Base-by-base conservation (phyloP, 2,329 filamentous ascomycete genomes). In the Byssoonygena ceratinophila region DNA sequence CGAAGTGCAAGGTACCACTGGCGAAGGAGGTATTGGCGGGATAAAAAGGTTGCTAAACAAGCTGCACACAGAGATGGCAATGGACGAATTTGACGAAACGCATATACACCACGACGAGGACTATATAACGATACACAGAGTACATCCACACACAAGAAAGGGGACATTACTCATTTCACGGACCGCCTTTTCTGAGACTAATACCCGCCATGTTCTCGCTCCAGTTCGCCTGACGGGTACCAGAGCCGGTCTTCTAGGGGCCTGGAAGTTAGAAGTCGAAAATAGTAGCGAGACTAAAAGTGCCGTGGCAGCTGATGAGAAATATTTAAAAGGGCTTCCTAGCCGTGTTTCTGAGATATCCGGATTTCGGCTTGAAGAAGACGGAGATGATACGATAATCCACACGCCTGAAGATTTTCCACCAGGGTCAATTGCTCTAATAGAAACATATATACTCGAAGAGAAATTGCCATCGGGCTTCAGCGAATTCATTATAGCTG, bases 51-150 rank as follows among this genome's bases (percentile, higher is more conserved):
- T 97, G 8, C 76, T 98, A 55, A 98, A 98, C 67, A 83, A 91
- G 63, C 91, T 98, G 46, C 94, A 98, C 67, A 89, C 84, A 6
- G 78, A 90, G 57, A 97, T 98, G 92, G 92, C 92, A 57, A 86
- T 89, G 64, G 88, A 97, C 58, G 86, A 85, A 18, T 98, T 94
- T 64, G 84, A 90, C 52, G 92, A 98, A 68, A 95, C 89, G 6
- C 91, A 96, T 63, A 88, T 98, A 50, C 91, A 98, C 64, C 92
- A 98, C 65, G 90, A 97, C 58, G 85, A 87, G 52, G 86, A 98
- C 67, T 96, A 95, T 65, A 85, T 98, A 63, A 98, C 92, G 0
- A 88, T 98, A 5, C 92, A 98, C 67, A 79, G 94, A 56, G 88
- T 97, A 2, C 90, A 98, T 64, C 92, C 91, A 0, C 83, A 87